A percentile compares a stretch with the other conserved stretches of the same genome.
Evolutionary conservation across 2,329 filamentous ascomycete species (phyloP).

Genomic region (Hypoxylon sp.): DNA sequence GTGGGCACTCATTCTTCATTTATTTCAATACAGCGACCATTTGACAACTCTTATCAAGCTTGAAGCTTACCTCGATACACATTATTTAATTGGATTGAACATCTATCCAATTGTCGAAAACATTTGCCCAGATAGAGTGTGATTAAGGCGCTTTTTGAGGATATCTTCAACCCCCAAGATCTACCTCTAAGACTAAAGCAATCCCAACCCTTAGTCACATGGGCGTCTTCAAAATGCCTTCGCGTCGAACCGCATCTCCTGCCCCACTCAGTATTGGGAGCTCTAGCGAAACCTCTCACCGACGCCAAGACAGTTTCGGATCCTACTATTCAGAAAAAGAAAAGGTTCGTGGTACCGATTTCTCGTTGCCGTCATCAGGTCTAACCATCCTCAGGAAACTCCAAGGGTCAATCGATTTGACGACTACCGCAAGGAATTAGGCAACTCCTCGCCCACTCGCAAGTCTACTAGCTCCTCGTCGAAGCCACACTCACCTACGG

Average conservation of each 20-base stretch:
- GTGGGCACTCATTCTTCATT: constrained; percentile 48
- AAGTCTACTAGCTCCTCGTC: constrained; percentile 43
- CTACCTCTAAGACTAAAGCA: constrained; percentile 1
- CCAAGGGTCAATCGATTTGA: constrained; percentile 27
- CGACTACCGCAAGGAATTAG: constrained; percentile 29
- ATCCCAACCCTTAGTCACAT: constrained; percentile 14
- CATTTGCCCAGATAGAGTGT: neutral
- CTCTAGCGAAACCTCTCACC: constrained; percentile 38
- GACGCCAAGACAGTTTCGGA: constrained; percentile 49
- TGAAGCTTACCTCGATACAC: constrained; percentile 35
- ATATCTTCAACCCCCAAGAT: neutral
- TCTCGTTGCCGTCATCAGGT: constrained; percentile 10
- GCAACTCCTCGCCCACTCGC: constrained; percentile 21
- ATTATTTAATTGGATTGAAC: constrained; percentile 20
- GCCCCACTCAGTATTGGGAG: constrained; percentile 39
- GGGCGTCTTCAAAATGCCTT: constrained; percentile 44
- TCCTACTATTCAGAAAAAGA: constrained; percentile 47
- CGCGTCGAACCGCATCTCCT: constrained; percentile 40
- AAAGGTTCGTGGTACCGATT: constrained; percentile 45
- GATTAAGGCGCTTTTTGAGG: neutral
- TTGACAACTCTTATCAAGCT: constrained; percentile 39
- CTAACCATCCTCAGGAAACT: constrained; percentile 31
- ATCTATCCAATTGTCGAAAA: constrained; percentile 1
- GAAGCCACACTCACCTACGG: constrained; percentile 57
- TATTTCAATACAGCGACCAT: constrained; percentile 15